Base-by-base conservation (phyloP, 2,329 filamentous ascomycete species). In the Aspergillus versicolor region DNA sequence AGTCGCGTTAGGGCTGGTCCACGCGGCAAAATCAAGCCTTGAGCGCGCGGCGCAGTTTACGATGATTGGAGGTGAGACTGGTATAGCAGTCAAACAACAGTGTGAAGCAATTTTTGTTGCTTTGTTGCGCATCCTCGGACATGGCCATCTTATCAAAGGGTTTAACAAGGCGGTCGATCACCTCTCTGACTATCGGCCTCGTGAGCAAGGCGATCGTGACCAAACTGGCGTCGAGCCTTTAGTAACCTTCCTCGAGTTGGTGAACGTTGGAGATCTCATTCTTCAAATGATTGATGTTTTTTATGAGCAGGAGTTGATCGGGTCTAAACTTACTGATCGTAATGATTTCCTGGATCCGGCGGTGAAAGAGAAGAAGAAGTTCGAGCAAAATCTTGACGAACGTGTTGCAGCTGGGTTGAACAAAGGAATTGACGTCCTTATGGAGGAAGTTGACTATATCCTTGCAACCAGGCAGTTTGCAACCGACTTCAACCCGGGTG, bases 261-360 rank as follows among this genome's bases (percentile, higher is more conserved):
- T 99, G 72, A 99, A 99, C 70, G 93, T 99, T 1, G 94, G 94
- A 57, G 94, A 99, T 72, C 82, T 99, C 57, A 99, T 99, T 66
- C 91, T 95, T 58, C 94, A 99, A 73, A 99, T 99, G 94, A 86
- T 99, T 57, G 94, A 99, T 71, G 92, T 99, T 34, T 99, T 99
- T 72, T 99, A 96, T 75, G 90, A 96, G 71, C 94, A 97, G 76
- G 94, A 99, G 76, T 84, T 99, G 27, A 86, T 92, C 5, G 84
- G 86, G 1, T 85, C 89, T 13, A 90, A 90, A 67, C 87, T 99
- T 52, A 89, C 89, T 1, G 93, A 97, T 70, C 87, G 90, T 43
- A 95, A 96, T 70, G 94, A 99, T 75, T 99, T 99, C 68, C 81
- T 99, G 47, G 91, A 96, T 69, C 89, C 92, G 19, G 91, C 92